Percentiles rank a stretch among this genome's conserved stretches.
Evolutionary conservation across 2,329 filamentous ascomycete genomes (phyloP).

Genomic region (Fusarium mangiferae): DNA sequence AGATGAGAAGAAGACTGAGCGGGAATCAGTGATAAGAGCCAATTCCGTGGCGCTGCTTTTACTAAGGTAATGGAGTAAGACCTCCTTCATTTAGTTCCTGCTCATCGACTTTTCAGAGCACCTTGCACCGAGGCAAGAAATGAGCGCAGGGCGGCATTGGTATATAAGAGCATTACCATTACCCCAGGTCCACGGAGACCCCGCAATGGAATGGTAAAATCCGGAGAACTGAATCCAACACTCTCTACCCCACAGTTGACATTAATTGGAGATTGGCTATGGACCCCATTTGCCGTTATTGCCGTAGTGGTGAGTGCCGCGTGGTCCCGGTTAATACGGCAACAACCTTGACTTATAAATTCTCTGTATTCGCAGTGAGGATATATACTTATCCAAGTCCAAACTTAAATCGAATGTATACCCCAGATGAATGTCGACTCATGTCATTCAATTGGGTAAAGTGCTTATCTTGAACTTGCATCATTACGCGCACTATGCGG

Average conservation of each 20-base stretch:
- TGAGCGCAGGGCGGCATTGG: too few relatives aligned
- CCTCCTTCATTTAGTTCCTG: rapidly evolving
- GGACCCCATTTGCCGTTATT: background rate
- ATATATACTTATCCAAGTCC: background rate
- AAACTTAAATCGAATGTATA: background rate
- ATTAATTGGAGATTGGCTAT: too few relatives aligned
- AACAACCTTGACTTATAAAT: background rate
- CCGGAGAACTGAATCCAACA: background rate
- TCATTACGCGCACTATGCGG: background rate
- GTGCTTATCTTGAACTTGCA: background rate
- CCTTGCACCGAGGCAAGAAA: rapidly evolving
- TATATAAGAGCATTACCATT: too few relatives aligned
- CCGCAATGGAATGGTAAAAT: background rate
- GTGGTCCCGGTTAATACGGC: background rate
- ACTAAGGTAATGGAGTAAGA: background rate
- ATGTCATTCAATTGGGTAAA: background rate
- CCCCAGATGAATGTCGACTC: too few relatives aligned
- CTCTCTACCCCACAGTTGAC: background rate
- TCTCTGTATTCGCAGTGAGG: background rate
- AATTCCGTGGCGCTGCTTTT: too few relatives aligned
- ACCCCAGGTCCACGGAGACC: background rate
- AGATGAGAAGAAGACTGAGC: too few relatives aligned
- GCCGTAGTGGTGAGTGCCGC: background rate
- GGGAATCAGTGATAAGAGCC: too few relatives aligned
- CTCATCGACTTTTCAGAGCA: background rate